Percentiles rank a stretch among this genome's conserved stretches.
Evolutionary conservation across 306 rosid genomes (phyloP).

Genomic region (Vigna trinervia): DNA sequence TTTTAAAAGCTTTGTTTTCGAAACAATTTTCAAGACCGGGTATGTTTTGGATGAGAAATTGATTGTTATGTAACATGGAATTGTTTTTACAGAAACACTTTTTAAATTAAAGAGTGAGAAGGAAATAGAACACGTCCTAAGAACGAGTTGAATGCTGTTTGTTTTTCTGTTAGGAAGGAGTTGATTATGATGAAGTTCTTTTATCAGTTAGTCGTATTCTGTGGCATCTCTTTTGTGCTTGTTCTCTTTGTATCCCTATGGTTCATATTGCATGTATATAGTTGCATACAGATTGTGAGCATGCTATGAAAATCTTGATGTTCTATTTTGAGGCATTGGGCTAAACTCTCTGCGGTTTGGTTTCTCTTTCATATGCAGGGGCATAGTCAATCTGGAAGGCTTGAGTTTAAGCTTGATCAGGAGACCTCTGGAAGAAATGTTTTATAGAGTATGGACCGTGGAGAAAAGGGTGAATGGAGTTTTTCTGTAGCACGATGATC

Average conservation of each 20-base stretch:
- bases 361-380: constrained; percentile 49
- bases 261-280: constrained; percentile 19
- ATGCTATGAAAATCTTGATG: neutral
- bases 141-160: neutral
- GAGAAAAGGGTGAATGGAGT: constrained; percentile 31
- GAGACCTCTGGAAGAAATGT: constrained; percentile 54
- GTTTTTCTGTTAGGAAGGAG: constrained; percentile 11
- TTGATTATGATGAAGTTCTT: constrained; percentile 1
- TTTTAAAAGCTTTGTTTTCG: neutral
- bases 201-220: neutral
- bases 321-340: constrained; percentile 14
- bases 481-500: constrained; percentile 45
- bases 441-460: constrained; percentile 45
- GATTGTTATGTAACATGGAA: neutral
- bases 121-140: neutral
- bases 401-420: constrained; percentile 40
- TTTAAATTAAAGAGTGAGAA: neutral
- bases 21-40: neutral
- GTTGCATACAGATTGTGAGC: neutral
- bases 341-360: neutral
- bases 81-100: neutral
- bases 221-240: neutral
- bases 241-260: neutral
- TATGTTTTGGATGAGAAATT: neutral
- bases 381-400: constrained; percentile 55